Evolutionary conservation across 1,139 yeast species (phyloP), one percentile per base, ranked within the genome.

Genomic region (Ogataea hybrid): DNA sequence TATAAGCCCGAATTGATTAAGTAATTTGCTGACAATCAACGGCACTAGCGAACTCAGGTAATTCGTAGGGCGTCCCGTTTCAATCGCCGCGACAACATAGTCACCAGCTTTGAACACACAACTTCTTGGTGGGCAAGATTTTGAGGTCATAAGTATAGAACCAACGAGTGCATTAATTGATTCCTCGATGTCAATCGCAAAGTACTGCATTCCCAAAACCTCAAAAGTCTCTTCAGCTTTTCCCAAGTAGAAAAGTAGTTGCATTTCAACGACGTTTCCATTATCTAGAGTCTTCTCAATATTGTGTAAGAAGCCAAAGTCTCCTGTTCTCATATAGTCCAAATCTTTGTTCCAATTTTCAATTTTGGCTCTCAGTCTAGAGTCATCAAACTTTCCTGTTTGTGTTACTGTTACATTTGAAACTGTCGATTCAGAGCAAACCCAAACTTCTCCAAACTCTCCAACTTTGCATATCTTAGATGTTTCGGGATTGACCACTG

Each of bases 401-500:
- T 30, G 9, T 3, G 39, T 28, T 11, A 36, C 46, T 35, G 67
- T 67, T 2, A 81, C 79, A 46, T 76, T 74, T 37, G 81, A 77
- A 28, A 81, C 81, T 53, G 83, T 88, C 1, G 92, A 95, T 52
- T 89, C 96, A 1, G 96, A 84, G 48, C 85, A 78, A 2, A 92
- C 94, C 98, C 98, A 92, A 35, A 92, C 89, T 65, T 92, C 98
- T 29, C 99, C 99, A 61, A 81, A 83, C 61, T 94, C 98, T n/a
- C 97, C 97, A 44, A 82, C 84, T 47, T 77, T 79, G 62, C 98
- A 92, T 14, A 89, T 67, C 40, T 69, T 67, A 37, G 77, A 65
- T 0, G 97, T 92, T 60, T 90, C 97, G 0, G 98, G 98, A 53
- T 94, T 94, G 5, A 92, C 97, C 48, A 92, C 86, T 1, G 96